phyloP scores from a whole-genome alignment of 257 asterid genomes.

The Scutellaria barbata region DNA sequence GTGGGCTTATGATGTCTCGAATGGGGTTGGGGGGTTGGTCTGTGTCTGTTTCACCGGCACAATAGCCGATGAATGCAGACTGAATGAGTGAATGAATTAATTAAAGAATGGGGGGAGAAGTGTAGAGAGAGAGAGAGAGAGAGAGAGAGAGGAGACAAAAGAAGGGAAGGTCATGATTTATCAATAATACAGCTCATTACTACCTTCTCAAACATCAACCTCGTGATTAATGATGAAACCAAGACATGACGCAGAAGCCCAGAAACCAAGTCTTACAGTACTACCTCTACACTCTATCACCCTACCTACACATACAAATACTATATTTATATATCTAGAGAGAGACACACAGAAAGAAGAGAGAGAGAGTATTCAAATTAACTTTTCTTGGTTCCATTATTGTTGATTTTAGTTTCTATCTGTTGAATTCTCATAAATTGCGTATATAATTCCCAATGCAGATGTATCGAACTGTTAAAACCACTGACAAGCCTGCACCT shows the following conservation, averaged over 20 bases:
- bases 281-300: constrained; percentile 4
- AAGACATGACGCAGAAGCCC: constrained; percentile 42
- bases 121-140: constrained; percentile 39
- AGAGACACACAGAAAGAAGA: background rate
- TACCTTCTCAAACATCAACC: constrained; percentile 67
- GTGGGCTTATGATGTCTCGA: constrained; percentile 28
- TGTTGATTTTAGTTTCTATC: constrained; percentile 19
- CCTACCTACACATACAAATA: background rate
- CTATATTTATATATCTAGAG: too few relatives aligned
- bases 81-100: constrained; percentile 61
- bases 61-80: constrained; percentile 67
- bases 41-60: constrained; percentile 77
- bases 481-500: constrained; percentile 92
- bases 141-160: constrained; percentile 23
- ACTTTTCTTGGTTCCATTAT: background rate
- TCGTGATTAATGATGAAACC: constrained; percentile 68
- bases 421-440: constrained; percentile 37
- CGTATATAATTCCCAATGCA: constrained; percentile 44
- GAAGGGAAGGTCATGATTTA: constrained; percentile 70
- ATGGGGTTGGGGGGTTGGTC: constrained; percentile 39
- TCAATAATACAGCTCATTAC: constrained; percentile 64
- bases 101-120: constrained; percentile 46
- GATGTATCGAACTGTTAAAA: constrained; percentile 97
- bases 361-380: background rate
- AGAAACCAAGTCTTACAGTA: constrained; percentile 20